A percentile compares a stretch with the other conserved stretches of the same genome.
Conservation (phyloP, 2,329 filamentous ascomycete genomes). For the Laburnicola sp. region DNA sequence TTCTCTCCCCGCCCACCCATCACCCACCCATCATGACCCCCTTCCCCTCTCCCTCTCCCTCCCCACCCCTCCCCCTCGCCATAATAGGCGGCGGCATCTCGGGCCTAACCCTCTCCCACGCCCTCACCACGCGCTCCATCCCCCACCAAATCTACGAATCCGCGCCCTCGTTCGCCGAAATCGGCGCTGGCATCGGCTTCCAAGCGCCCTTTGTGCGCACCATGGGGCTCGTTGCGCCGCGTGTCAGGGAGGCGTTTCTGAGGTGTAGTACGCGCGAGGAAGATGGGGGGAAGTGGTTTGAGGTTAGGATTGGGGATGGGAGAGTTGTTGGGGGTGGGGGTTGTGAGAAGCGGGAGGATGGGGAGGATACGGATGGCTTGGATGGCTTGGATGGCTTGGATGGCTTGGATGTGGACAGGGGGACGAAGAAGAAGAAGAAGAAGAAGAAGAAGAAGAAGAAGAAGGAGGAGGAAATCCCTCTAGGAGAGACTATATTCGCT, state of each 20-base stretch:
- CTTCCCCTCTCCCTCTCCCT: background rate
- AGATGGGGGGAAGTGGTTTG: constrained; percentile 27
- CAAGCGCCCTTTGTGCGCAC: constrained; percentile 22
- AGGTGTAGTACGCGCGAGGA: constrained; percentile 16
- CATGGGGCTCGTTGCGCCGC: constrained; percentile 25
- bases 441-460: constrained; percentile 2
- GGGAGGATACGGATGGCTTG: too few relatives aligned
- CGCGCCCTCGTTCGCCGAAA: constrained; percentile 57
- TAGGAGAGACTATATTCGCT: constrained; percentile 26
- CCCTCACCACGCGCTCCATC: constrained; percentile 51
- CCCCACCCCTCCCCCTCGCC: constrained; percentile 50
- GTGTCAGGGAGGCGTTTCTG: constrained; percentile 18
- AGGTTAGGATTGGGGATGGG: constrained; percentile 28
- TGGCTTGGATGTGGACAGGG: too few relatives aligned
- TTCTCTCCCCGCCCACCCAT: background rate
- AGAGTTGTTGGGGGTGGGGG: constrained; percentile 11
- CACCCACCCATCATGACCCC: background rate
- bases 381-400: too few relatives aligned
- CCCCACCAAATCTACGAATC: constrained; percentile 59
- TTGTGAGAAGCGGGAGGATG: too few relatives aligned
- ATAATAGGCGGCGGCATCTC: constrained; percentile 64
- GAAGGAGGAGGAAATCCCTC: constrained; percentile 7
- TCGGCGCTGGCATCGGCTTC: constrained; percentile 62
- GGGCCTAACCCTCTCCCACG: constrained; percentile 57
- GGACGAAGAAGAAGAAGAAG: constrained; percentile 1